Evolutionary conservation across 306 rosid genomes (phyloP).

Genomic region (Trichosanthes cucumerina): DNA sequence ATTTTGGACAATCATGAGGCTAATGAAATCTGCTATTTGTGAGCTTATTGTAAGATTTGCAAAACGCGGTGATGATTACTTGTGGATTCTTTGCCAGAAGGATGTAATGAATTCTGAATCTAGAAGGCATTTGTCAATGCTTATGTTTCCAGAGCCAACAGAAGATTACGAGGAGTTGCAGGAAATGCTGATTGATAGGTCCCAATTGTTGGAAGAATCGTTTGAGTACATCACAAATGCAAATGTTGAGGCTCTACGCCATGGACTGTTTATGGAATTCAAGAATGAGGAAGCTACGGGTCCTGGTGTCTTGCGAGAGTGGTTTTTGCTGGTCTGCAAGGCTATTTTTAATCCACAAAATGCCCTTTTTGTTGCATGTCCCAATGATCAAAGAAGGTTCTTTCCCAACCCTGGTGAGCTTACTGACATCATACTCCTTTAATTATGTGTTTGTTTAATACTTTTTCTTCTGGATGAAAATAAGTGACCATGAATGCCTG

Average conservation of each 20-base stretch:
- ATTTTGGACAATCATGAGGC: conserved; percentile 39
- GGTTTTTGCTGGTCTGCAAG: conserved; percentile 74
- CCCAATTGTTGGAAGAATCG: conserved; percentile 57
- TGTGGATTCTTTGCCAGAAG: conserved; percentile 54
- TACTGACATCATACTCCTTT: not conserved
- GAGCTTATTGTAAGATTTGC: conserved; percentile 32
- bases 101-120: conserved; percentile 43
- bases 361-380: conserved; percentile 70
- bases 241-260: conserved; percentile 33
- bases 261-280: conserved; percentile 59
- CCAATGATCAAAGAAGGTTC: conserved; percentile 63
- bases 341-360: conserved; percentile 59
- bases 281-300: conserved; percentile 85
- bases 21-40: conserved; percentile 25
- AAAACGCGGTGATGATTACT: conserved; percentile 32
- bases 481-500: not conserved
- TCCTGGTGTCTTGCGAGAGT: conserved; percentile 79
- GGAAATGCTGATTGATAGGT: conserved; percentile 77
- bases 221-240: conserved; percentile 49
- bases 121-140: conserved; percentile 66
- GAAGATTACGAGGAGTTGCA: conserved; percentile 59
- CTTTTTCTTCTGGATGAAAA: not conserved
- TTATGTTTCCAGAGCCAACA: conserved; percentile 50
- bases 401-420: conserved; percentile 71
- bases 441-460: not conserved